Evolutionary conservation across 495 filamentous ascomycete species (phyloP).

Genomic region (Bombardia bombarda): DNA sequence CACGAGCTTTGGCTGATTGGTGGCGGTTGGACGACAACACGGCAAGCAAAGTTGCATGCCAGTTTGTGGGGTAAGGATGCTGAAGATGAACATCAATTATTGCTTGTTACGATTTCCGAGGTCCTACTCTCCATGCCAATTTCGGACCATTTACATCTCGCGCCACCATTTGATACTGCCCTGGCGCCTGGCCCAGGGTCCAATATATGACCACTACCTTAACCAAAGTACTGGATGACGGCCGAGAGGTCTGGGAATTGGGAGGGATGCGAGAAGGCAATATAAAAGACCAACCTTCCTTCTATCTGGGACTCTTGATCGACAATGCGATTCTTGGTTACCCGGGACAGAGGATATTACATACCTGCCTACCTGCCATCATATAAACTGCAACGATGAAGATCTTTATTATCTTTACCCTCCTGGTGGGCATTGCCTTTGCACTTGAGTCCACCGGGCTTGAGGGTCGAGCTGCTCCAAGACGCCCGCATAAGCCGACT

Average conservation of each 20-base stretch:
- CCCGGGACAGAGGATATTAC: background rate
- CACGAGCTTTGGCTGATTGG: constrained; percentile 20
- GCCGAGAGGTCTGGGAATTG: background rate
- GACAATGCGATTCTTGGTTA: background rate
- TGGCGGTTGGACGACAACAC: constrained; percentile 5
- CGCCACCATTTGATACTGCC: background rate
- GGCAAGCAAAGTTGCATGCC: constrained; percentile 4
- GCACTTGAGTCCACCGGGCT: constrained; percentile 16
- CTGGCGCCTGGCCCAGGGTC: background rate
- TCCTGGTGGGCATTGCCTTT: constrained; percentile 17
- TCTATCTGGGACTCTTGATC: constrained; percentile 2
- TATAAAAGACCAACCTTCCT: constrained; percentile 11
- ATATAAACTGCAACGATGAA: constrained; percentile 23
- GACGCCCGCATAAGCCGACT: constrained; percentile 10
- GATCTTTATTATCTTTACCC: constrained; percentile 19
- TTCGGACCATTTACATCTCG: constrained; percentile 4
- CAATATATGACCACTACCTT: constrained; percentile 11
- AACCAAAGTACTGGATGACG: constrained; percentile 7
- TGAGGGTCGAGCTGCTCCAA: background rate
- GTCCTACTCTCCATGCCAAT: constrained; percentile 12
- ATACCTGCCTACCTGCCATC: background rate
- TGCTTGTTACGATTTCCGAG: constrained; percentile 8
- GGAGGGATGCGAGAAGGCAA: background rate
- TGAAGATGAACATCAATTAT: constrained; percentile 14
- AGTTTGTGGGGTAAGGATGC: constrained; percentile 13